Evolutionary conservation across 139 green algal genomes (phyloP), one percentile per base, ranked within the genome.

Genomic region (Picochlorum costavermella): DNA sequence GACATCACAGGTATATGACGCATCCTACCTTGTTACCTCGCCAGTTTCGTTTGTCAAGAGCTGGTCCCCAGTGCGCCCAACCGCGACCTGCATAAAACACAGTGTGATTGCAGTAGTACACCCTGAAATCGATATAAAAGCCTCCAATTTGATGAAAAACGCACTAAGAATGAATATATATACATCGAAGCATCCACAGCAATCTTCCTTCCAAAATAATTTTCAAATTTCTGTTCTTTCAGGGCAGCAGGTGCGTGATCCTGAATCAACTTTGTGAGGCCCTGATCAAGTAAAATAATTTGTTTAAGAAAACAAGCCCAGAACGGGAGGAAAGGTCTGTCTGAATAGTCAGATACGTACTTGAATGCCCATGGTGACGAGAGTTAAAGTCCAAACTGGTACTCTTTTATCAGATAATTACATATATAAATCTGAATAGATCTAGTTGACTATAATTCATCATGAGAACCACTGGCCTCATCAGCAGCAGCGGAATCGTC

Each of bases 161-260:
- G 23, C 12, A 94, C 88, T 83, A 99, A 78, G 74, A 96, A 98
- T 63, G 96, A 88, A 69, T 99, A 99, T 36, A 99, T 98, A 77
- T 97, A 90, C 92, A 97, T 97, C 45, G 82, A 94, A 6, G 94
- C 94, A 68, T 99, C 94, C 17, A 99, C 84, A 5, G 92, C 94
- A 59, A 99, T 88, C 63, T 93, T 95, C 4, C 94, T 72, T 3
- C 92, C 94, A 72, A 98, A 97, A 67, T 96, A 97, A 49, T 82
- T 88, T n/a, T 96, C 88, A 56, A 98, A 96, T 64, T 95, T 95
- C 25, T 88, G 78, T 63, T 95, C 86, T 33, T 83, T 86, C 57
- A 90, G 82, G 69, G 71, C 84, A 5, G 60, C 75, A 1, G 86
- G 84, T 4, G 92, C 91, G 62, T 95, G 63, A 67, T 98, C 94